phyloP scores from a whole-genome alignment of 2,329 filamentous ascomycete genomes.

The Ascochyta rabiei region DNA sequence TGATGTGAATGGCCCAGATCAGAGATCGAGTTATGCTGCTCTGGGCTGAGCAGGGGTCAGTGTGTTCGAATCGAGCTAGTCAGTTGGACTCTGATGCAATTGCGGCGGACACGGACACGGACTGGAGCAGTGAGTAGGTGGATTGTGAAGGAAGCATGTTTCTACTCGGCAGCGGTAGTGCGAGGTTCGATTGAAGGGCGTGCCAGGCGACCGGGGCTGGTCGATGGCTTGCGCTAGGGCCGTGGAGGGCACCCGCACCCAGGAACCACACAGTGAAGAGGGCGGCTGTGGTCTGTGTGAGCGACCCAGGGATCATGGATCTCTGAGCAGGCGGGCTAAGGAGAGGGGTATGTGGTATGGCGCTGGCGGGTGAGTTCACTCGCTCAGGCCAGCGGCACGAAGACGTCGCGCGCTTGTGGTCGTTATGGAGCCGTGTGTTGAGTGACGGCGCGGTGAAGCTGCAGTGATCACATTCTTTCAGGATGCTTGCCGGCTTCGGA shows the following conservation, averaged over 20 bases:
- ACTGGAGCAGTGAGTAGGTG: slow-evolving; percentile 26
- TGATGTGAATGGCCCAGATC: slow-evolving; percentile 32
- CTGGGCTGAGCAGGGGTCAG: slow-evolving; percentile 25
- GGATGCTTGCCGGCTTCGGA: slow-evolving; percentile 6
- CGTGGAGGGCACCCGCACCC: slow-evolving; percentile 32
- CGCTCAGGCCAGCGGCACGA: slow-evolving; percentile 30
- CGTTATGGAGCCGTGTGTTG: slow-evolving; percentile 13
- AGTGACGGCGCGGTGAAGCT: slow-evolving; percentile 12
- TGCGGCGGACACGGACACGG: slow-evolving; percentile 35
- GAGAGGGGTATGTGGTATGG: slow-evolving; percentile 31
- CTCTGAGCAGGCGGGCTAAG: slow-evolving; percentile 22
- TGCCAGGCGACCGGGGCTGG: slow-evolving; percentile 31
- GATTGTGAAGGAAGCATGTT: slow-evolving; percentile 37
- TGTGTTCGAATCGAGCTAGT: slow-evolving; percentile 33
- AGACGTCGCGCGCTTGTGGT: not conserved
- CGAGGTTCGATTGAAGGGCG: slow-evolving; percentile 31
- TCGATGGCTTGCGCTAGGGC: slow-evolving; percentile 40
- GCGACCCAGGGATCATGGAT: slow-evolving; percentile 32
- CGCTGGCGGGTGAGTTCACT: slow-evolving; percentile 20
- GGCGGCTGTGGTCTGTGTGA: slow-evolving; percentile 38
- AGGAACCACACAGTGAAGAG: slow-evolving; percentile 33
- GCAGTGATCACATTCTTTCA: slow-evolving; percentile 7
- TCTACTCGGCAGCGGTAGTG: slow-evolving; percentile 38
- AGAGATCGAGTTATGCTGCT: slow-evolving; percentile 29
- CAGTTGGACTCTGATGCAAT: slow-evolving; percentile 35